A percentile compares a stretch with the other conserved stretches of the same genome.
phyloP scores from a whole-genome alignment of 768 basidiomycete genomes.

The Rhodotorula babjevae region DNA sequence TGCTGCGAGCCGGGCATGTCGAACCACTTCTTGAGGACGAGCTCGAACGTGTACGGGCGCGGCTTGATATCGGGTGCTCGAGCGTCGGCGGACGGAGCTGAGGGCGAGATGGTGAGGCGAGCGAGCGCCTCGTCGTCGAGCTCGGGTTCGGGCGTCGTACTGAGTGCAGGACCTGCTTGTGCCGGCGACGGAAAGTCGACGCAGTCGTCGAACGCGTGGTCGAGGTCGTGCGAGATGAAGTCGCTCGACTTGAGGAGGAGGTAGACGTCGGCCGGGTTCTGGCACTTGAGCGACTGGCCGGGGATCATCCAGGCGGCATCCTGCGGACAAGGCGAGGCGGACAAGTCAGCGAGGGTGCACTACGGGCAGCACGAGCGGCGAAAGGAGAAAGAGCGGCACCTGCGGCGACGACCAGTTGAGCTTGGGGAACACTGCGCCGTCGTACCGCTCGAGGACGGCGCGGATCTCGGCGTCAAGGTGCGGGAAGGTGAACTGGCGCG shows the following conservation, averaged over 20 bases:
- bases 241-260: slow-evolving; percentile 87
- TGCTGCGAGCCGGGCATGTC: slow-evolving; percentile 77
- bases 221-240: slow-evolving; percentile 75
- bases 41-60: slow-evolving; percentile 55
- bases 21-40: slow-evolving; percentile 87
- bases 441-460: slow-evolving; percentile 59
- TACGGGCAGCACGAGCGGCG: neutral
- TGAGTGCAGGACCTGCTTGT: no score
- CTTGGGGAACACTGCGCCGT: slow-evolving; percentile 83
- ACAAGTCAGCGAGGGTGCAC: neutral
- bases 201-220: slow-evolving; percentile 63
- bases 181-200: slow-evolving; percentile 21
- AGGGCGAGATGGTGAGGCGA: neutral
- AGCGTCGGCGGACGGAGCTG: no score
- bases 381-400: slow-evolving; percentile 50
- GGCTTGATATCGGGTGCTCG: neutral
- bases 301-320: slow-evolving; percentile 90
- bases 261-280: slow-evolving; percentile 82
- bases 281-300: slow-evolving; percentile 70
- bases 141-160: neutral
- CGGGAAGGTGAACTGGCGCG: slow-evolving; percentile 64
- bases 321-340: slow-evolving; percentile 50
- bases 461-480: slow-evolving; percentile 72
- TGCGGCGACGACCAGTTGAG: slow-evolving; percentile 93
- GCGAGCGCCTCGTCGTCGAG: slow-evolving; percentile 30